Base-by-base conservation (phyloP, 2,329 filamentous ascomycete species). In the Aspergillus flavus region DNA sequence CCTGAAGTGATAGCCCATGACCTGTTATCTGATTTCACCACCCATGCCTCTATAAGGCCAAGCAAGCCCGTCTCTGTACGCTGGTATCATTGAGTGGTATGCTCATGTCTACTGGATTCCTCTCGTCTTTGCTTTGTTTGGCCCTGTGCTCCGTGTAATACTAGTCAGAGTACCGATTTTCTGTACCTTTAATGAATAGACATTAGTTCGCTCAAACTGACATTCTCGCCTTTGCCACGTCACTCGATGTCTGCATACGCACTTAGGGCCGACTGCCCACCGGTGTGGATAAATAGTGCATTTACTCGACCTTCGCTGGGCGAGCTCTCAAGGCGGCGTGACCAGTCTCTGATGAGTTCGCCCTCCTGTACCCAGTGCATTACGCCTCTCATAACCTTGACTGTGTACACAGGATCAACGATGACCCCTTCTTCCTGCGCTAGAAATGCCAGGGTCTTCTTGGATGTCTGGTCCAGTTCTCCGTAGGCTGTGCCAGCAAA, bases 251-350 rank as follows among this genome's bases (percentile, higher is more conserved):
- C 71, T 2, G 68, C 69, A 57, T 77, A 77, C 39, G 75, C 75
- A 48, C 70, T 66, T n/a, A 78, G 55, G 1, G 75, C 73, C 45
- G 73, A 68, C 61, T 78, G 76, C 6, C 76, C 76, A 11, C 76
- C 76, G 1, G 76, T 78, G 65, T 78, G 76, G n/a, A 78, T 73
- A 43, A 78, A 77, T 23, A 78, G 64, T 9, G 69, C 71, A 69
- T 77, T 78, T 9, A 72, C 63, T n/a, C 64, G 52, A n/a, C 56
- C 39, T 63, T 53, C 2, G 28, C 46, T 39, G 59, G 21, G 12
- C 39, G n/a, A 4, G 46, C 48, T 7, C 26, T n/a, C 16, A 10
- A 16, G 10, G 48, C 19, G 48, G 10, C 9, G 28, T 1, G 64
- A 48, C 58, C 64, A 68, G 21, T 72, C 61, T 46, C 10, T 56